phyloP scores from a whole-genome alignment of 225 moss, liverwort and hornwort species.

The Bryoerythrophyllum caledonicum region DNA sequence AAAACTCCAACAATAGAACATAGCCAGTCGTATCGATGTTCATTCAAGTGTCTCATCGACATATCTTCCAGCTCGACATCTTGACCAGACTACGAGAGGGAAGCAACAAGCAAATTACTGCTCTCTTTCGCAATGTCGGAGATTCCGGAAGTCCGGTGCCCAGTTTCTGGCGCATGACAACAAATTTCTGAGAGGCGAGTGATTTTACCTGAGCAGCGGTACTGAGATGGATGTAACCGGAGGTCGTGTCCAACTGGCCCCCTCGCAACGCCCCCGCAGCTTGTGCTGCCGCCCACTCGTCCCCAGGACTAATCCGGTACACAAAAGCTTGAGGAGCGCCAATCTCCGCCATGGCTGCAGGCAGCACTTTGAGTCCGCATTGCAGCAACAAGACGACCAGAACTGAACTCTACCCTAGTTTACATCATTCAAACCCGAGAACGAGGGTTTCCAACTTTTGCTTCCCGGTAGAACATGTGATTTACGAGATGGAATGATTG shows the following conservation, averaged over 20 bases:
- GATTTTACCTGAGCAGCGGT: constrained; percentile 45
- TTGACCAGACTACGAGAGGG: not conserved
- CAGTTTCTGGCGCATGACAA: not conserved
- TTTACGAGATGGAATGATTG: not conserved
- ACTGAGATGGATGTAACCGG: constrained; percentile 65
- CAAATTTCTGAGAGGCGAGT: not conserved
- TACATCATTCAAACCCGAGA: not conserved
- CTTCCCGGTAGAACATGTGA: not conserved
- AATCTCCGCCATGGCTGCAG: constrained; percentile 21
- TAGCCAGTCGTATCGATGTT: not conserved
- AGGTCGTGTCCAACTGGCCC: constrained; percentile 46
- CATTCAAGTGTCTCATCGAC: not conserved
- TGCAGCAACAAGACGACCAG: not conserved
- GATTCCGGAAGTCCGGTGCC: not conserved
- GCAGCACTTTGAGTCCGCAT: not conserved
- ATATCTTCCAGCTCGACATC: not conserved
- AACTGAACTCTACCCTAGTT: not conserved
- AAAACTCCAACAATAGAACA: not conserved
- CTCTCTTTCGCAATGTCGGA: not conserved
- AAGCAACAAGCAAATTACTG: not conserved
- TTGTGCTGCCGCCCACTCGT: constrained; percentile 51
- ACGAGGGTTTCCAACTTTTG: too few species aligned
- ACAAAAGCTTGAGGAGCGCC: constrained; percentile 29
- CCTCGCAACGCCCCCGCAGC: constrained; percentile 42
- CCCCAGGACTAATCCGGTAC: constrained; percentile 58